Evolutionary conservation across 352 stramenopile genomes (phyloP), one percentile per base, ranked within the genome.

Genomic region (Globisporangium carolinianum): DNA sequence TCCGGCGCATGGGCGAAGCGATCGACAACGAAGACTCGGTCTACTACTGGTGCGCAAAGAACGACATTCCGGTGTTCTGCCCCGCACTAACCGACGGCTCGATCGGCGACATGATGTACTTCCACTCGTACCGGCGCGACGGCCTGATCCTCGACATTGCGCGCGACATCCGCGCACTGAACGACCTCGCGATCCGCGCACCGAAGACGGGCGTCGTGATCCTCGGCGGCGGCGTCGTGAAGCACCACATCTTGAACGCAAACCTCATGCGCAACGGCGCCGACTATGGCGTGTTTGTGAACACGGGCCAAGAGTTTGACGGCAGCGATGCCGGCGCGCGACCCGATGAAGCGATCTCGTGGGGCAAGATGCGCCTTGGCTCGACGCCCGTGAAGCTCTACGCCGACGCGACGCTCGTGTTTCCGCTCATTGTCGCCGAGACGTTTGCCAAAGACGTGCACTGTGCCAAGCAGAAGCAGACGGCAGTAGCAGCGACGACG

Each of bases 51-150:
- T 91, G 84, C 51, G 94, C 97, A 63, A 99, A 98, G 78, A 99
- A 99, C 82, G 73, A 98, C 66, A 99, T 99, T 68, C 98, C 98
- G 6, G 94, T 99, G 6, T 99, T 99, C 72, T 99, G 96, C 68
- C 98, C 98, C 0, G 96, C 97, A 12, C 75, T 99, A 46, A 99
- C 98, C 39, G 98, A 99, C 75, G 98, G 98, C 50, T 98, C 89
- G 47, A 95, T 99, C 57, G 98, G 98, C 42, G 98, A 99, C 70
- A 99, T 99, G 98, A 91, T 99, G n/a, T 99, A 99, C 83, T 99
- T 99, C 69, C 97, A 99, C 73, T 98, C 94, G 58, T 99, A 99
- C 84, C 98, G 98, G 68, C 89, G 97, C 18, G 86, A 93, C 47
- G 98, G 97, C 4, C 96, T 99, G 51, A 69, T 99, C 8, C 65